Conservation (phyloP, 768 basidiomycete species). For the Rubroboletus pulcherrimus region DNA sequence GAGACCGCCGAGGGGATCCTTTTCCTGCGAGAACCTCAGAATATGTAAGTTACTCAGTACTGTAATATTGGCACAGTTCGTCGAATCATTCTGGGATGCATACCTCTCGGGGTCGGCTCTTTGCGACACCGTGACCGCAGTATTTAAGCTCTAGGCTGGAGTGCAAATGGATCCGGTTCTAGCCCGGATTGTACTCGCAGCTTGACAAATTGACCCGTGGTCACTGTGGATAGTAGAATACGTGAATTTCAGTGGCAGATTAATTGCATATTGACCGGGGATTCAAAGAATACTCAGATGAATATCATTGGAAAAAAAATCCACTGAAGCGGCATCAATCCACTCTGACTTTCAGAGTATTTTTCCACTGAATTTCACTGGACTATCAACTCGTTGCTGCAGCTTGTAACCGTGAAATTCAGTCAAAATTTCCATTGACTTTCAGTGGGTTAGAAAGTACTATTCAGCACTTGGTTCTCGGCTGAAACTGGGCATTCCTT, state of each 20-base stretch:
- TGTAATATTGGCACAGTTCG: background rate
- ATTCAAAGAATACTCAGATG: background rate
- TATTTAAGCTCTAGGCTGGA: background rate
- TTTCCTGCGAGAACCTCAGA: too few relatives aligned
- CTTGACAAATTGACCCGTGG: background rate
- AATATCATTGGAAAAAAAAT: background rate
- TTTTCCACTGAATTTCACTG: background rate
- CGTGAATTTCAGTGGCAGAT: background rate
- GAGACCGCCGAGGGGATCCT: background rate
- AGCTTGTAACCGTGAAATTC: background rate
- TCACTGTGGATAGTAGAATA: background rate
- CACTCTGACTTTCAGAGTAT: background rate
- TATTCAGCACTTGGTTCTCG: background rate
- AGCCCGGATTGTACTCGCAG: background rate
- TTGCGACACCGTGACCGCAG: background rate
- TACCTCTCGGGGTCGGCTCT: background rate
- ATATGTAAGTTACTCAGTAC: too few relatives aligned
- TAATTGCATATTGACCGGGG: background rate
- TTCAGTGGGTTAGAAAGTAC: background rate
- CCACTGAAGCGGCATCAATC: background rate
- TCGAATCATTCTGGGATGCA: background rate
- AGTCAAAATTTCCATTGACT: background rate
- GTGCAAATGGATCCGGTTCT: background rate
- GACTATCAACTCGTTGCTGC: background rate
- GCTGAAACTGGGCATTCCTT: background rate